These are phyloP conservation scores for Calycina marina DNA, from an alignment of 2,329 filamentous ascomycete genomes.

Conservation along the genomic window DNA sequence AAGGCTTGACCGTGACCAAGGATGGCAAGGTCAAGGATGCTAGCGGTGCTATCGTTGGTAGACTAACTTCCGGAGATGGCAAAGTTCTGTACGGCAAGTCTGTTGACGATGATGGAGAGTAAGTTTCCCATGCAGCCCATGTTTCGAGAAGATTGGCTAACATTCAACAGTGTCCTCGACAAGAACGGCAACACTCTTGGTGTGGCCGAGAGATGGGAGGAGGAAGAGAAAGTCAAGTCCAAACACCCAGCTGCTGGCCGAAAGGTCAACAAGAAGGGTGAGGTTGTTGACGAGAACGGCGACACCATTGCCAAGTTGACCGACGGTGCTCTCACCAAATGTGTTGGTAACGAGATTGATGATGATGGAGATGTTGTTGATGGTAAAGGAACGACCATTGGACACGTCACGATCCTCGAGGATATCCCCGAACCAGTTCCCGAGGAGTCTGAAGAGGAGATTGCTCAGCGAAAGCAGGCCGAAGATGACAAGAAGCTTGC, in stretches of 20 bases:
- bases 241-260: conserved; percentile 37
- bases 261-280: conserved; percentile 42
- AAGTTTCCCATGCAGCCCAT: conserved; percentile 53
- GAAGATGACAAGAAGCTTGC: conserved; percentile 65
- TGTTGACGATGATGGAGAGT: conserved; percentile 58
- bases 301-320: conserved; percentile 52
- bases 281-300: conserved; percentile 42
- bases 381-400: conserved; percentile 49
- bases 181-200: conserved; percentile 50
- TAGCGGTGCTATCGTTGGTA: conserved; percentile 36
- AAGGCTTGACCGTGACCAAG: conserved; percentile 35
- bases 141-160: conserved; percentile 36
- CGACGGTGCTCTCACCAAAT: conserved; percentile 48
- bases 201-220: conserved; percentile 45
- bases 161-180: conserved; percentile 45
- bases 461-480: conserved; percentile 37
- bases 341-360: conserved; percentile 55
- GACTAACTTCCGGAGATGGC: conserved; percentile 46
- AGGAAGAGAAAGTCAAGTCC: conserved; percentile 36
- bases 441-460: conserved; percentile 39
- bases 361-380: conserved; percentile 59
- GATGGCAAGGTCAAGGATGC: conserved; percentile 37
- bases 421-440: conserved; percentile 32
- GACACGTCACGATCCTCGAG: conserved; percentile 52
- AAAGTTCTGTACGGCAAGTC: conserved; percentile 48